Evolutionary conservation across 164 flowering plant genomes (phyloP), one percentile per base, ranked within the genome.

Genomic region (Kalanchoe fedtschenkoi): DNA sequence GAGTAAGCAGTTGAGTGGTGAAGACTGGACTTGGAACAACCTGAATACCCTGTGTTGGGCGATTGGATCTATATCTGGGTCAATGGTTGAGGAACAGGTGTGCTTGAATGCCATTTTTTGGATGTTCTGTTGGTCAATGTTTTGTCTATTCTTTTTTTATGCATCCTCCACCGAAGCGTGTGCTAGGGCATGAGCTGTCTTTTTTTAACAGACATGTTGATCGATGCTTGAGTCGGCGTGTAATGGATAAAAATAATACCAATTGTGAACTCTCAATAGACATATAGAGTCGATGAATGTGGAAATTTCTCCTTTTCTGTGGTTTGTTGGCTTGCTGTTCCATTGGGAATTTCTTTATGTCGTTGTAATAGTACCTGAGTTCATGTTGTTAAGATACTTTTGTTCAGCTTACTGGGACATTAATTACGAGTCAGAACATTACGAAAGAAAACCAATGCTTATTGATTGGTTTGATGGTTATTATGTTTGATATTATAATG

Each of bases 11-110:
- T 68, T 95, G 70, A 81, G 77, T 79, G 99, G 99, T 51, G 96
- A 91, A 69, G 99, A 95, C 73, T 95, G 99, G 97, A 73, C 88
- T 2, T 95, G 99, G 99, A 95, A 95, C 77, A 95, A 91, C 66
- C 74, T 95, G 34, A 95, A 91, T 73, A 95, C 99, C 5, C 65
- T 95, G 65, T 95, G 99, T 70, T 95, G 99, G 99, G 99, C 99
- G 24, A 95, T 95, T 55, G 99, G 99, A 65, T 95, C 99, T 16
- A 89, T 95, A 67, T 95, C 99, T 67, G 99, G 99, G 38, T 95
- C 99, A 54, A 95, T 95, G 99, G 70, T 77, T 82, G 99, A 91
- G 71, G 99, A 95, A 38, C 99, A 95, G 96, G 99, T 95, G 68
- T 21, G 43, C 2, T 46, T 16, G 24, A 51, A 26, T 26, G 56